Conservation (phyloP, 2,329 filamentous ascomycete genomes). For the Chalaropsis thielavioides region DNA sequence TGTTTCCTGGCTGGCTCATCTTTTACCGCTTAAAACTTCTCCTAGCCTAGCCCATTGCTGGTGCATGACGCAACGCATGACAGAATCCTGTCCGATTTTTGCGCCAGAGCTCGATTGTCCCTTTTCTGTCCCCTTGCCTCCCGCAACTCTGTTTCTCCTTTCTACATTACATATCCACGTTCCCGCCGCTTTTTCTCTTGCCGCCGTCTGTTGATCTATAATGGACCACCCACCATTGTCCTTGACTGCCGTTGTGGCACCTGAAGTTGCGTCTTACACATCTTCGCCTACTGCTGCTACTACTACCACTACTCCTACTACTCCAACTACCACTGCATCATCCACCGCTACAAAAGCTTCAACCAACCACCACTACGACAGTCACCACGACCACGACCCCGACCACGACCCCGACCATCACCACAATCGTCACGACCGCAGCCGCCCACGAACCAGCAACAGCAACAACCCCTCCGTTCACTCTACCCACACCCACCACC, state of each 20-base stretch:
- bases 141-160: neutral
- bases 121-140: slow-evolving; percentile 7
- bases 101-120: slow-evolving; percentile 14
- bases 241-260: slow-evolving; percentile 2
- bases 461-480: neutral
- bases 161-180: slow-evolving; percentile 1
- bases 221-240: slow-evolving; percentile 2
- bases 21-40: slow-evolving; percentile 1
- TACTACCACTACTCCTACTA: neutral
- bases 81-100: slow-evolving; percentile 14
- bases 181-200: neutral
- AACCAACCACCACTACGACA: neutral
- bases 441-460: neutral
- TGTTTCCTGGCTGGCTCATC: neutral
- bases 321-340: slow-evolving; percentile 1
- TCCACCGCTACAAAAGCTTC: slow-evolving; percentile 1
- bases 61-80: slow-evolving; percentile 16
- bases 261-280: neutral
- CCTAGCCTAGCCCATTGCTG: neutral
- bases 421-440: neutral
- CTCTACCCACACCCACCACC: neutral
- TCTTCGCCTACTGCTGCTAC: neutral
- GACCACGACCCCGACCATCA: neutral
- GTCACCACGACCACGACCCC: neutral
- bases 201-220: neutral